Evolutionary conservation across 768 basidiomycete genomes (phyloP).

Genomic region (Tricholoma terreum): DNA sequence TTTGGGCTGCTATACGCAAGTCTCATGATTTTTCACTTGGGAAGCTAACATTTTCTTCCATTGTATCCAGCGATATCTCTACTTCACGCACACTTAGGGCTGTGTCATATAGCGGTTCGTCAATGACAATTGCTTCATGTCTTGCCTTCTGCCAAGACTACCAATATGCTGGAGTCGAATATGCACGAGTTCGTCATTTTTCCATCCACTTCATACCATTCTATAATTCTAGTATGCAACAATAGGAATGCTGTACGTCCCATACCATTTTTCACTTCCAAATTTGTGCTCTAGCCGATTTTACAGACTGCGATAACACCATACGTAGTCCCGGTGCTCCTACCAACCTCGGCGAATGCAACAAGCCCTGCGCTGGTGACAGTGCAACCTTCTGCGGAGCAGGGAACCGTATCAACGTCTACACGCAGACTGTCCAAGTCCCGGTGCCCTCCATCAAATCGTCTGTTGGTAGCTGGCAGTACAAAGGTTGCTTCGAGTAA

Average conservation of each 20-base stretch:
- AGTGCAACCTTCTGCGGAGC: constrained; percentile 42
- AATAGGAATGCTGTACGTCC: constrained; percentile 1
- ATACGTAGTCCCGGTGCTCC: background rate
- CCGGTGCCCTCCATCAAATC: constrained; percentile 32
- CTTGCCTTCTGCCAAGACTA: background rate
- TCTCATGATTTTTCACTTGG: background rate
- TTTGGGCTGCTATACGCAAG: background rate
- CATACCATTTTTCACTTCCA: background rate
- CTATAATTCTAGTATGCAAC: too few relatives aligned
- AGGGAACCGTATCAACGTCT: constrained; percentile 41
- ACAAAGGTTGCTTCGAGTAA: constrained; percentile 49
- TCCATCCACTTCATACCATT: too few relatives aligned
- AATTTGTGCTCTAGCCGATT: background rate
- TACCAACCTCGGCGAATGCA: constrained; percentile 28
- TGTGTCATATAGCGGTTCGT: background rate
- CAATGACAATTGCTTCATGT: background rate
- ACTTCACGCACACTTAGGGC: background rate
- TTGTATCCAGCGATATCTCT: background rate
- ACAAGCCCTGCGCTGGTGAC: constrained; percentile 42
- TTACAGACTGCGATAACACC: background rate
- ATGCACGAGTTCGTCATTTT: background rate
- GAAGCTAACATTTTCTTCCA: background rate
- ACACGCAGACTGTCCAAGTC: constrained; percentile 38
- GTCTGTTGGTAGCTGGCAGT: constrained; percentile 44
- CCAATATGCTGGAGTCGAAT: constrained; percentile 1